These are phyloP conservation scores for Pisolithus orientalis DNA, from an alignment of 768 basidiomycete genomes.

Conservation along the genomic window DNA sequence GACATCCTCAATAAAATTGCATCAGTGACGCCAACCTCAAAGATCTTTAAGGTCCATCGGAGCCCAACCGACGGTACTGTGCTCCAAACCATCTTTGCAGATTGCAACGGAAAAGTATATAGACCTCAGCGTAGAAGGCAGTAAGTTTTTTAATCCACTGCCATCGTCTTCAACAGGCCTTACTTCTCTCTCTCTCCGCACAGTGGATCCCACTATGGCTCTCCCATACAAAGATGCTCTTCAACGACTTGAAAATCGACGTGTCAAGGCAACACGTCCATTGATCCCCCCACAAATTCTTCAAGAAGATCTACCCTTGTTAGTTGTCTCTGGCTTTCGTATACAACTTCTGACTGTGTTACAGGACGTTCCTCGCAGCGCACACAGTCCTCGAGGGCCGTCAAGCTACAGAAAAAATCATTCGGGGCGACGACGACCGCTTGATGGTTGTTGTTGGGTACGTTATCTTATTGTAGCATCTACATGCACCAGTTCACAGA, in stretches of 20 bases:
- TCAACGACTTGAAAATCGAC: constrained; percentile 74
- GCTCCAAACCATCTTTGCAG: neutral
- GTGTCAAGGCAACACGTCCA: constrained; percentile 82
- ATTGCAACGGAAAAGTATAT: constrained; percentile 1
- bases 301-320: constrained; percentile 90
- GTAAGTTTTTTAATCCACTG: constrained; percentile 10
- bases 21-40: neutral
- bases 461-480: constrained; percentile 11
- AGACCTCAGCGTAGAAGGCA: constrained; percentile 6
- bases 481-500: constrained; percentile 5
- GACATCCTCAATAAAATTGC: neutral
- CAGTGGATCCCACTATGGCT: constrained; percentile 50
- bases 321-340: constrained; percentile 16
- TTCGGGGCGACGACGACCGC: constrained; percentile 86
- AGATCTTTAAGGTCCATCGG: neutral
- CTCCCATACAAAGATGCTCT: constrained; percentile 78
- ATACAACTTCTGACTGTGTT: constrained; percentile 5
- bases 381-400: constrained; percentile 89
- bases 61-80: neutral
- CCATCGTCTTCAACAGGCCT: constrained; percentile 14
- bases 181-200: neutral
- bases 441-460: constrained; percentile 89
- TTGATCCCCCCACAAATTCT: constrained; percentile 93
- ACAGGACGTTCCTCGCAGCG: constrained; percentile 70
- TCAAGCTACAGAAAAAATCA: constrained; percentile 65